Percentiles rank a stretch among this genome's conserved stretches.
Evolutionary conservation across 176 grass and related monocot species (phyloP).

Genomic region (Carex pumila): DNA sequence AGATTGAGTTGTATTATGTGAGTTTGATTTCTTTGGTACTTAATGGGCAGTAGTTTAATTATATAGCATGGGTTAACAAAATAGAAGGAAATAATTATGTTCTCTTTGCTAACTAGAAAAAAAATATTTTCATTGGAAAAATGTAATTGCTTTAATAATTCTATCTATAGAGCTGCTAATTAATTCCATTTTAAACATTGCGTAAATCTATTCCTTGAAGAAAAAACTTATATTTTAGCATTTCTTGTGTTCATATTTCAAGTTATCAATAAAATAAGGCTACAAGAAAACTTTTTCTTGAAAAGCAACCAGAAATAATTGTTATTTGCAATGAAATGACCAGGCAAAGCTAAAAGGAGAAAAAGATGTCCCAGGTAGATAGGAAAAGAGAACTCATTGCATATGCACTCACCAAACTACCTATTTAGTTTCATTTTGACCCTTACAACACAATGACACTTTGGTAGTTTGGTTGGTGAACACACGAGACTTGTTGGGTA

Average conservation of each 20-base stretch:
- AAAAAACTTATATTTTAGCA: neutral
- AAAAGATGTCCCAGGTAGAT: neutral
- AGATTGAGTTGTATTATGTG: neutral
- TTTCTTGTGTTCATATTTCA: neutral
- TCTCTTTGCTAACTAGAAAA: neutral
- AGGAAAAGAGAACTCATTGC: neutral
- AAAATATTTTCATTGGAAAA: neutral
- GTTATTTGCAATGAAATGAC: neutral
- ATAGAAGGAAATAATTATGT: neutral
- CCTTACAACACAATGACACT: neutral
- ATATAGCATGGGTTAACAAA: neutral
- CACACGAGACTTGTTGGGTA: conserved; percentile 14
- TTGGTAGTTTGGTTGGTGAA: conserved; percentile 19
- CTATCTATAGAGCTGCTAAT: neutral
- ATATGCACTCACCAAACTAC: conserved; percentile 8
- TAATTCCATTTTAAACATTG: neutral
- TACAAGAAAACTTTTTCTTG: neutral
- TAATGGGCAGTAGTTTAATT: neutral
- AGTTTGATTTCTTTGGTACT: neutral
- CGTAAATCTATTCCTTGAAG: neutral
- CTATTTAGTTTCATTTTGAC: conserved; percentile 5
- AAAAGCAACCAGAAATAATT: neutral
- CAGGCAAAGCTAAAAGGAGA: neutral
- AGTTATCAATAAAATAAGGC: neutral
- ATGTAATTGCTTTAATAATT: neutral